These are phyloP conservation scores for Endoconidiophora laricicola DNA, from an alignment of 2,329 filamentous ascomycete species.

Conservation along the genomic window DNA sequence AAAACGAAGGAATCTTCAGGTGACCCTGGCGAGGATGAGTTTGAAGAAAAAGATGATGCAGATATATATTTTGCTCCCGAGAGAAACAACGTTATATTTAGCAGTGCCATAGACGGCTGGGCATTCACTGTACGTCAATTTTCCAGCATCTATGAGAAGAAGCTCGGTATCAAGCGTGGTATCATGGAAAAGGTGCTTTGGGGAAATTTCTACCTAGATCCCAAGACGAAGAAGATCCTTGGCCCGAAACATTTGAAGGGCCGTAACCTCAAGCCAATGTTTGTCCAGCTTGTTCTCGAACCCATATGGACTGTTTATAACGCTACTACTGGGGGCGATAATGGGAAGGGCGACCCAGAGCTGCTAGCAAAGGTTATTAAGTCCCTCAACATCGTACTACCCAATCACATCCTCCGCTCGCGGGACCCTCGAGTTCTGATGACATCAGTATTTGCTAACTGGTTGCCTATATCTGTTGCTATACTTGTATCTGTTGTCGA, in stretches of 20 bases:
- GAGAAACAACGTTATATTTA: constrained; percentile 98
- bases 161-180: constrained; percentile 81
- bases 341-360: constrained; percentile 64
- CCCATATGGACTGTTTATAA: constrained; percentile 94
- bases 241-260: constrained; percentile 87
- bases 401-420: constrained; percentile 69
- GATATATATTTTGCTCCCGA: constrained; percentile 97
- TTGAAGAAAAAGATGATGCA: constrained; percentile 85
- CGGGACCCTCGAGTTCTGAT: constrained; percentile 71
- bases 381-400: constrained; percentile 67
- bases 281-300: constrained; percentile 89
- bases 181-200: constrained; percentile 86
- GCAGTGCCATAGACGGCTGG: constrained; percentile 97
- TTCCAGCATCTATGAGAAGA: constrained; percentile 84
- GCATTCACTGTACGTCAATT: constrained; percentile 95
- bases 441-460: constrained; percentile 71
- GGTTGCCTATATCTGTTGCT: constrained; percentile 86
- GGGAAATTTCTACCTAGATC: constrained; percentile 93
- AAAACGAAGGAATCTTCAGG: constrained; percentile 38
- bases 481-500: constrained; percentile 88
- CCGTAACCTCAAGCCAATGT: constrained; percentile 82
- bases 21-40: constrained; percentile 46
- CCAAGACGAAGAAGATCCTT: constrained; percentile 88
- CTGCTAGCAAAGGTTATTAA: constrained; percentile 91
- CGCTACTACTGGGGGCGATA: constrained; percentile 68